Conservation (phyloP, 2,329 filamentous ascomycete genomes). For the Beauveria asiatica region DNA sequence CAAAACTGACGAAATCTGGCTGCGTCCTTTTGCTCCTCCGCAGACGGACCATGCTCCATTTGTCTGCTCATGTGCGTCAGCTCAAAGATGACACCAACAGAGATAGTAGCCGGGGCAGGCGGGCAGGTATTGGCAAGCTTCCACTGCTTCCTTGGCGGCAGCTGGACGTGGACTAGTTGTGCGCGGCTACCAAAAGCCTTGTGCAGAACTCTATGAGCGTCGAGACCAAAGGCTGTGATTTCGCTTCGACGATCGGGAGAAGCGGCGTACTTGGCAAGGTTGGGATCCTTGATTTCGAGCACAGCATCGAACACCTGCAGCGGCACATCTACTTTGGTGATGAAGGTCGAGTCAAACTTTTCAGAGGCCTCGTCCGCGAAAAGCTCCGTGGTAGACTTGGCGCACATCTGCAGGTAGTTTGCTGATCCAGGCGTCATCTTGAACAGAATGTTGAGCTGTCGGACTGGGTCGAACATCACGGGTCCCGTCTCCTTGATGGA, state of each 20-base stretch:
- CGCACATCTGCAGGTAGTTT: constrained; percentile 61
- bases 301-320: constrained; percentile 47
- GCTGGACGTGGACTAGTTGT: constrained; percentile 54
- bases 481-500: constrained; percentile 43
- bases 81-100: constrained; percentile 65
- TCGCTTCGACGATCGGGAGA: constrained; percentile 34
- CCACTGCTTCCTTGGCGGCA: constrained; percentile 26
- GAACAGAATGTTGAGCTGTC: constrained; percentile 74
- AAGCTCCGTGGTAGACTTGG: constrained; percentile 63
- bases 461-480: constrained; percentile 66
- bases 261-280: constrained; percentile 20
- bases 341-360: constrained; percentile 80
- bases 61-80: constrained; percentile 61
- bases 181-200: constrained; percentile 70
- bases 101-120: constrained; percentile 31
- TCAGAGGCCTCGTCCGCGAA: constrained; percentile 66
- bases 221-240: constrained; percentile 39
- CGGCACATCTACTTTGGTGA: constrained; percentile 49
- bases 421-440: constrained; percentile 90
- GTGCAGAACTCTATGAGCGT: constrained; percentile 56
- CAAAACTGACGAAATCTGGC: constrained; percentile 82
- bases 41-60: constrained; percentile 80
- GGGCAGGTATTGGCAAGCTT: constrained; percentile 17
- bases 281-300: constrained; percentile 27
- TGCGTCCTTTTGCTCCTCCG: constrained; percentile 77